Conservation (phyloP, 1,284 basidiomycete genomes). For the Tremellales sp. region DNA sequence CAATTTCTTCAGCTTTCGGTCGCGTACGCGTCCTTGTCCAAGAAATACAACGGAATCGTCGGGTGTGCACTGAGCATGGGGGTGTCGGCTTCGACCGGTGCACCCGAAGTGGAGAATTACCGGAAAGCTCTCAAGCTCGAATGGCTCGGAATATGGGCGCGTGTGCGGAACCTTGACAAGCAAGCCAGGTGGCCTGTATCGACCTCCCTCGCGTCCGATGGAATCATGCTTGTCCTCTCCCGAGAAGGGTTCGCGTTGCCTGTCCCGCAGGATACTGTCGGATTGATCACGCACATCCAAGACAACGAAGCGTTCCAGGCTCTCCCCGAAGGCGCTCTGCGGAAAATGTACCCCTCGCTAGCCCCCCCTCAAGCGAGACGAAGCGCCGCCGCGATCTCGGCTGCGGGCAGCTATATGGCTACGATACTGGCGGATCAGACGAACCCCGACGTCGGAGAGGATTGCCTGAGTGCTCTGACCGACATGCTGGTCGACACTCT, state of each 20-base stretch:
- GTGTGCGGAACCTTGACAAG: slow-evolving; percentile 79
- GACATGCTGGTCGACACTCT: slow-evolving; percentile 18
- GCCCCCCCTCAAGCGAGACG: slow-evolving; percentile 24
- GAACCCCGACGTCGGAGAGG: slow-evolving; percentile 21
- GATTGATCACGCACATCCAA: slow-evolving; percentile 51
- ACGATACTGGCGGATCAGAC: slow-evolving; percentile 21
- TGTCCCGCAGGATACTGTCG: slow-evolving; percentile 62
- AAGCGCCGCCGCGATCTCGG: slow-evolving; percentile 26
- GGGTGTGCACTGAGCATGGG: slow-evolving; percentile 74
- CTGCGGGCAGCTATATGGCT: slow-evolving; percentile 24
- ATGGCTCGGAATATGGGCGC: slow-evolving; percentile 87
- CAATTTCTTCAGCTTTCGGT: slow-evolving; percentile 18
- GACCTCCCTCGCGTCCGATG: slow-evolving; percentile 20
- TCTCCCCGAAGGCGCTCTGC: slow-evolving; percentile 26
- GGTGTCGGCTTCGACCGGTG: slow-evolving; percentile 71
- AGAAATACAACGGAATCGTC: slow-evolving; percentile 76
- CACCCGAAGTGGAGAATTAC: slow-evolving; percentile 69
- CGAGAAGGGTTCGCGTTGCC: slow-evolving; percentile 68
- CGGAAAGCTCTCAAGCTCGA: slow-evolving; percentile 80
- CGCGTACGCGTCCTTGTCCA: slow-evolving; percentile 62
- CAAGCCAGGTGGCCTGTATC: slow-evolving; percentile 74
- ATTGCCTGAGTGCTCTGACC: slow-evolving; percentile 30
- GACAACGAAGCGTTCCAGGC: slow-evolving; percentile 23
- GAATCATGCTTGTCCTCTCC: slow-evolving; percentile 64
- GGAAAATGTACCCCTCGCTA: slow-evolving; percentile 25